These are phyloP conservation scores for Eimeria sp. DNA, from an alignment of 169 alveolate genomes.

Conservation along the genomic window DNA sequence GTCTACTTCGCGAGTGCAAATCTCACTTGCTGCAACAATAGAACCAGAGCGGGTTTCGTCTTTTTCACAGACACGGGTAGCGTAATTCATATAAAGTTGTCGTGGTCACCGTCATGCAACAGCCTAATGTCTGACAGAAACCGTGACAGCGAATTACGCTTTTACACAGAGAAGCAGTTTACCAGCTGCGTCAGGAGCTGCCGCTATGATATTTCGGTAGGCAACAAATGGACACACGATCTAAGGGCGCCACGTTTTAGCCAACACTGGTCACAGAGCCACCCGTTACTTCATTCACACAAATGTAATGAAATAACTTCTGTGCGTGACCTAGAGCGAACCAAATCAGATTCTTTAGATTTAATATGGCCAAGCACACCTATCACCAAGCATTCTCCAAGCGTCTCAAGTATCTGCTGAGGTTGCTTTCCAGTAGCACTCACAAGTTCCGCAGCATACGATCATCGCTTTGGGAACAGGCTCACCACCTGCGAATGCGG, in stretches of 20 bases:
- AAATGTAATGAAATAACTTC: neutral
- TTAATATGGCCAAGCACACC: neutral
- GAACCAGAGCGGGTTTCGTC: neutral
- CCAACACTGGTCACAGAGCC: neutral
- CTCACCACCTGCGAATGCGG: slow-evolving; percentile 2
- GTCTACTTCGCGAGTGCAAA: too few relatives aligned
- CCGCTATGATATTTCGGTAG: neutral
- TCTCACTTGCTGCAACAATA: slow-evolving; percentile 12
- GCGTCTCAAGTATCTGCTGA: neutral
- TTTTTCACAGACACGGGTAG: neutral
- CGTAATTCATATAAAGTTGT: neutral
- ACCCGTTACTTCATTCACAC: neutral
- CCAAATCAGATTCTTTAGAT: neutral
- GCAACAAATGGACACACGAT: neutral
- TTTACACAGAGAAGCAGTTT: neutral
- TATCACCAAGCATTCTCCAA: neutral
- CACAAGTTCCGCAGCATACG: neutral
- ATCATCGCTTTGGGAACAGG: neutral
- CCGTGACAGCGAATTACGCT: neutral
- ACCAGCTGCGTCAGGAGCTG: neutral
- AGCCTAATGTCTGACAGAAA: neutral
- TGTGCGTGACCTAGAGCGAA: neutral
- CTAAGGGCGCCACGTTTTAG: neutral
- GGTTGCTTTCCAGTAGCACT: neutral
- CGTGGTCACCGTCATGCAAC: neutral